phyloP scores from a whole-genome alignment of 1,139 yeast genomes.

The Candida sp. region DNA sequence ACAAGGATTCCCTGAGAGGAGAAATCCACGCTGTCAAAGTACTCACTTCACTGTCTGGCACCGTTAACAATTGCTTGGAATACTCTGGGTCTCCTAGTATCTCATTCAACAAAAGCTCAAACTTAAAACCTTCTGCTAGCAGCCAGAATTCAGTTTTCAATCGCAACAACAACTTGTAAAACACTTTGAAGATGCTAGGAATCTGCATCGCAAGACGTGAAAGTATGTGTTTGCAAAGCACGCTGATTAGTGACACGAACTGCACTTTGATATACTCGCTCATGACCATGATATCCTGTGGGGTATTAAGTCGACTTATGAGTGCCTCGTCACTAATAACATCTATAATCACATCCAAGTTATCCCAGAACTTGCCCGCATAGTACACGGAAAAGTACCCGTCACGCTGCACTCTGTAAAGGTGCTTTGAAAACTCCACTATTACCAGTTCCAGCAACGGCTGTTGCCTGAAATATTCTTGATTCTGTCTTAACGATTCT shows the following conservation, averaged over 20 bases:
- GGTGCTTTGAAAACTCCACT: conserved; percentile 58
- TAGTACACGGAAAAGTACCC: conserved; percentile 43
- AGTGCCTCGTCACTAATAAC: conserved; percentile 42
- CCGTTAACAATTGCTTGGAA: conserved; percentile 16
- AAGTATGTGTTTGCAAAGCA: conserved; percentile 54
- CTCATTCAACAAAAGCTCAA: conserved; percentile 58
- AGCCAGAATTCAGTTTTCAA: conserved; percentile 55
- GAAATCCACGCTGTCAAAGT: conserved; percentile 50
- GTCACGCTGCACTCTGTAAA: conserved; percentile 58
- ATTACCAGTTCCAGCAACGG: conserved; percentile 39
- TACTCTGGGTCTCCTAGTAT: conserved; percentile 46
- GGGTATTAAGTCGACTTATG: conserved; percentile 40
- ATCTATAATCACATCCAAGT: conserved; percentile 42
- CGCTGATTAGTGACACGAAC: conserved; percentile 47
- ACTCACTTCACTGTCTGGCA: conserved; percentile 3
- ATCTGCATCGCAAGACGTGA: conserved; percentile 56
- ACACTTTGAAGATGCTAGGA: conserved; percentile 54
- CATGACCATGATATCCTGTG: conserved; percentile 48
- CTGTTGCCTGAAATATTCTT: conserved; percentile 3
- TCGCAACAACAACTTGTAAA: conserved; percentile 42
- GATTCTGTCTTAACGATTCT: conserved; percentile 11
- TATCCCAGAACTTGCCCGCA: conserved; percentile 59
- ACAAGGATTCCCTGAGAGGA: conserved; percentile 35
- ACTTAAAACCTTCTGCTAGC: conserved; percentile 52
- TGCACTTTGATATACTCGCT: conserved; percentile 41